phyloP scores from a whole-genome alignment of 495 filamentous ascomycete species.

The Penicillium canescens region DNA sequence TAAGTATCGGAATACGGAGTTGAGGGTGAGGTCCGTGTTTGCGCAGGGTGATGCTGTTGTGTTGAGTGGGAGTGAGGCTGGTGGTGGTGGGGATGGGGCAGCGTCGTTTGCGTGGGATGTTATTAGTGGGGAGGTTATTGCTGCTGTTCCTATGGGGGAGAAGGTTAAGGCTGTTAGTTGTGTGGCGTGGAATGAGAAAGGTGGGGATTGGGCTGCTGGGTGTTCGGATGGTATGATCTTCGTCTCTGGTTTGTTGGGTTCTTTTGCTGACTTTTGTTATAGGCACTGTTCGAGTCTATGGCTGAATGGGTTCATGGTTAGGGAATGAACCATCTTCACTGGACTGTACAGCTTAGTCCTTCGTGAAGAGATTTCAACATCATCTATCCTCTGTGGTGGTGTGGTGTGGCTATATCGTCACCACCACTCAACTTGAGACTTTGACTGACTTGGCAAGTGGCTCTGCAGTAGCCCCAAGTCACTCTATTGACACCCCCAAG shows the following conservation, averaged over 20 bases:
- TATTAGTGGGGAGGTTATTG: slow-evolving; percentile 68
- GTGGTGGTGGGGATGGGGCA: slow-evolving; percentile 43
- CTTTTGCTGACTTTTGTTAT: slow-evolving; percentile 1
- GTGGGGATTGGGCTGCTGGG: slow-evolving; percentile 65
- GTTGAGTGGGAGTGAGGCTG: slow-evolving; percentile 76
- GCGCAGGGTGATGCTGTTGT: slow-evolving; percentile 75
- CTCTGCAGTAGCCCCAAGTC: too few species aligned
- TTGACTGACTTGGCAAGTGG: background rate
- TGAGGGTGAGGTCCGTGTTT: slow-evolving; percentile 70
- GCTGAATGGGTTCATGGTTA: slow-evolving; percentile 8
- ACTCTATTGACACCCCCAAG: too few species aligned
- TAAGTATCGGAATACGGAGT: slow-evolving; percentile 62
- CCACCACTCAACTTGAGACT: background rate
- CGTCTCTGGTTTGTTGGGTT: background rate
- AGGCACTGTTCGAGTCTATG: slow-evolving; percentile 30
- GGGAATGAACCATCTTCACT: background rate
- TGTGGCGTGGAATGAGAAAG: slow-evolving; percentile 73
- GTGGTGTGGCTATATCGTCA: background rate
- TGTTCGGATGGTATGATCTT: slow-evolving; percentile 55
- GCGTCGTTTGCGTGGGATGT: slow-evolving; percentile 85
- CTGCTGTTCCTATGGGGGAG: slow-evolving; percentile 57
- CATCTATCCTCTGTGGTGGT: background rate
- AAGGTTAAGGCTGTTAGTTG: slow-evolving; percentile 58
- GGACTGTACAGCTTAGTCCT: background rate
- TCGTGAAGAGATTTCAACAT: background rate